Evolutionary conservation across 2,329 filamentous ascomycete species (phyloP).

Genomic region (Ophiostoma pallidulum): DNA sequence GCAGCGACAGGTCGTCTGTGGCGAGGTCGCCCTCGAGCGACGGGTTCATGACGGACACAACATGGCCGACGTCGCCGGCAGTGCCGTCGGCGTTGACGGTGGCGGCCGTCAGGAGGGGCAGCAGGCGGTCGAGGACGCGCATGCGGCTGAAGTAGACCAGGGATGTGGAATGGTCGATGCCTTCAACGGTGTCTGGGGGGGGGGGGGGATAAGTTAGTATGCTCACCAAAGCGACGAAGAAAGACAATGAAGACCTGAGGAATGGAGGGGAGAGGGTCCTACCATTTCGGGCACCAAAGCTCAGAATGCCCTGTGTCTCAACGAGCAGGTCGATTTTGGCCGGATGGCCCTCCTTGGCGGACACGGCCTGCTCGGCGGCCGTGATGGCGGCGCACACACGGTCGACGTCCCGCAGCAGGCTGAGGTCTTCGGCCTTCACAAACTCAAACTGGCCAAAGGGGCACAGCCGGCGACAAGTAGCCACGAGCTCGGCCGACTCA

Average conservation of each 20-base stretch:
- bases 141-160: constrained; percentile 26
- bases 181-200: constrained; percentile 23
- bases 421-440: constrained; percentile 23
- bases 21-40: constrained; percentile 3
- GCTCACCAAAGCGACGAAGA: too few relatives aligned
- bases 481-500: constrained; percentile 20
- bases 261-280: too few relatives aligned
- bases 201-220: too few relatives aligned
- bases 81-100: too few relatives aligned
- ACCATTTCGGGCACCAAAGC: background rate
- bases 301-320: constrained; percentile 21
- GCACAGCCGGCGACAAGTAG: constrained; percentile 21
- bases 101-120: constrained; percentile 21
- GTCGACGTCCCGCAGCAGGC: constrained; percentile 28
- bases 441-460: constrained; percentile 26
- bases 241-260: too few relatives aligned
- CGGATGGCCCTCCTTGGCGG: constrained; percentile 2
- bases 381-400: constrained; percentile 22
- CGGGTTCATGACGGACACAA: constrained; percentile 25
- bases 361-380: constrained; percentile 18
- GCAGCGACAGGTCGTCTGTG: constrained; percentile 7
- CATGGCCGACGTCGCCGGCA: constrained; percentile 7
- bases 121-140: constrained; percentile 23
- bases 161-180: constrained; percentile 22
- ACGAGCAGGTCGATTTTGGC: constrained; percentile 27